Conservation (phyloP, 306 rosid species). For the Inga laurina region DNA sequence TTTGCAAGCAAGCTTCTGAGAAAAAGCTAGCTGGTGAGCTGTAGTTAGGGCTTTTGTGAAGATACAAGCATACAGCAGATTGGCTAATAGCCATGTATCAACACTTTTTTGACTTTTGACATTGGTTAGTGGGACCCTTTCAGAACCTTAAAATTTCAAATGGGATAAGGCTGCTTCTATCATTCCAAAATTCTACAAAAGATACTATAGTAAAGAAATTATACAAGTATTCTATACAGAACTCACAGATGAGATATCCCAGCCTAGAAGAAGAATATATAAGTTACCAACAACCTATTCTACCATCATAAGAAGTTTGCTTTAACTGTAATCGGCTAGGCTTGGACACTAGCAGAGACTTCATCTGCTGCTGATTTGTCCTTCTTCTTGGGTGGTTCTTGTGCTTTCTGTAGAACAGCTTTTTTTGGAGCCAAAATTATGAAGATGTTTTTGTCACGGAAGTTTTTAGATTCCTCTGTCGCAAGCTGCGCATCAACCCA, state of each 20-base stretch:
- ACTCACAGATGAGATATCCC: slow-evolving; percentile 30
- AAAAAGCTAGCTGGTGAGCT: background rate
- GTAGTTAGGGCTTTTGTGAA: background rate
- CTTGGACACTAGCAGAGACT: slow-evolving; percentile 72
- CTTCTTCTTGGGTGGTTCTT: slow-evolving; percentile 71
- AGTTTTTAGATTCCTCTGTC: slow-evolving; percentile 80
- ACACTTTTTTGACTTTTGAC: background rate
- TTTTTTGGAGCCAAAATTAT: slow-evolving; percentile 83
- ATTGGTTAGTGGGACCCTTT: slow-evolving; percentile 4
- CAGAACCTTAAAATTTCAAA: slow-evolving; percentile 8
- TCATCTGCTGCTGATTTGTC: slow-evolving; percentile 60
- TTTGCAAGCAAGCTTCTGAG: background rate
- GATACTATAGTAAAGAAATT: slow-evolving; percentile 35
- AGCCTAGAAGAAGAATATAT: slow-evolving; percentile 36
- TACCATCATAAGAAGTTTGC: slow-evolving; percentile 35
- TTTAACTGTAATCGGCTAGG: slow-evolving; percentile 27
- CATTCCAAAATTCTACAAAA: slow-evolving; percentile 27
- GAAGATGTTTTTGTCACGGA: slow-evolving; percentile 76
- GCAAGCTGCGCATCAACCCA: slow-evolving; percentile 71
- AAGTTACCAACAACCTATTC: slow-evolving; percentile 40
- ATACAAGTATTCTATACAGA: slow-evolving; percentile 53
- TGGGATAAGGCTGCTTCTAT: slow-evolving; percentile 35
- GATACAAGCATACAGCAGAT: background rate
- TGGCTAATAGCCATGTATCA: background rate
- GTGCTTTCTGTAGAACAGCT: slow-evolving; percentile 69